Conservation (phyloP, 1,284 basidiomycete genomes). For the Microbotryum lychnidis-dioicae region DNA sequence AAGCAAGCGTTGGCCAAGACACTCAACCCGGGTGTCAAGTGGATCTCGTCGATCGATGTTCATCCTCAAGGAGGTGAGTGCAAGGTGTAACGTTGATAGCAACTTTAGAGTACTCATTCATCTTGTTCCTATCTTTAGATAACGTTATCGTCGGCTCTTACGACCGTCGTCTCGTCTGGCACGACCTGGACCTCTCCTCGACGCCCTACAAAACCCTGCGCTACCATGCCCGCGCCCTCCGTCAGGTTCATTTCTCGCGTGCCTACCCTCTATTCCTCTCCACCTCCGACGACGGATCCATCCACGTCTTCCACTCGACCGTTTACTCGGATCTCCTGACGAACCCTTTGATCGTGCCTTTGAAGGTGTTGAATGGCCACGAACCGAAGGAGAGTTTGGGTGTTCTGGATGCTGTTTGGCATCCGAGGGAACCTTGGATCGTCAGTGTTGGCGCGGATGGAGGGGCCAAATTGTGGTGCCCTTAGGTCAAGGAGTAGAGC, state of each 20-base stretch:
- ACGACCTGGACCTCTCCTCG: slow-evolving; percentile 89
- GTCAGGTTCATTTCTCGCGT: slow-evolving; percentile 86
- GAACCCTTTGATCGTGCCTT: slow-evolving; percentile 90
- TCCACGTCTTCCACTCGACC: slow-evolving; percentile 93
- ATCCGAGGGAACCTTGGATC: slow-evolving; percentile 82
- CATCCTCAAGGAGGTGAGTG: slow-evolving; percentile 66
- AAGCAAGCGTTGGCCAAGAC: slow-evolving; percentile 91
- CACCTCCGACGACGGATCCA: slow-evolving; percentile 90
- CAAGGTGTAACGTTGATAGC: no score
- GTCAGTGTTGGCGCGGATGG: slow-evolving; percentile 91
- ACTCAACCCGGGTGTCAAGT: slow-evolving; percentile 81
- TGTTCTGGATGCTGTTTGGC: slow-evolving; percentile 85
- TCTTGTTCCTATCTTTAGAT: slow-evolving; percentile 44
- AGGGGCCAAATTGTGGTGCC: slow-evolving; percentile 67
- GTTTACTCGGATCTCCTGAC: slow-evolving; percentile 91
- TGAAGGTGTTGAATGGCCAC: slow-evolving; percentile 88
- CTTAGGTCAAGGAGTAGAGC: slow-evolving; percentile 4
- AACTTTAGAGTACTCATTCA: no score
- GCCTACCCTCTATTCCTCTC: slow-evolving; percentile 91
- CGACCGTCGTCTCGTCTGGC: slow-evolving; percentile 97
- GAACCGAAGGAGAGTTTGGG: slow-evolving; percentile 74
- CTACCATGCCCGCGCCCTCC: slow-evolving; percentile 90
- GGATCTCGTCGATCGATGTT: slow-evolving; percentile 95
- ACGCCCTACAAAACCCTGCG: slow-evolving; percentile 95
- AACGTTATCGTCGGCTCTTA: slow-evolving; percentile 96